Base-by-base conservation (phyloP, 805 yeast species). In the Candida tammaniensis region DNA sequence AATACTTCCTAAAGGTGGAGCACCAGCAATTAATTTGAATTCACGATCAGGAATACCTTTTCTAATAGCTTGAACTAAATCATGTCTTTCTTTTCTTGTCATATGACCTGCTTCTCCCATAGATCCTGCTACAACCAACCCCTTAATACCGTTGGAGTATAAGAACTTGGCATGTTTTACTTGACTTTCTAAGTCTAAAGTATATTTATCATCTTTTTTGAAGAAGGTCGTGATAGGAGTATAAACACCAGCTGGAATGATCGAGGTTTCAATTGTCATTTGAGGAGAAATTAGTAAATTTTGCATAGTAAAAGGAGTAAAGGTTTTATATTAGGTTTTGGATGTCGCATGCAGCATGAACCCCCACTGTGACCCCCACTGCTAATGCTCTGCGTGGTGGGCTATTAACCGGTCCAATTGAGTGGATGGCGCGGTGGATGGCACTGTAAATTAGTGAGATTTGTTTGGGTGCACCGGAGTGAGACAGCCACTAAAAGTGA, bases 81-180 rank as follows among this genome's bases (percentile, higher is more conserved):
- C 34, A n/a, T 43, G 37, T 31, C 69, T 46, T 39, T 64, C 70
- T 11, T 48, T 42, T 17, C 49, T 35, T 4, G 58, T 54, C 33
- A 63, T 43, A 37, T 62, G 64, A 11, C 52, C 44, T 13, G 64
- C 55, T 42, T 64, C 70, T 8, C 70, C 70, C 56, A 63, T 61
- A 4, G 68, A 61, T 1, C 70, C 70, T 7, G 64, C 46, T 8
- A 61, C 52, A 10, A 63, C 65, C 17, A 62, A 42, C 15, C 67
- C 65, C n/a, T 46, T 43, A 18, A 64, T 54, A 6, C 68, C 68
- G 20, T 42, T 44, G 5, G 35, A 37, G 26, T 55, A 44, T 32
- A 59, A 39, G 32, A 48, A 39, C 31, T 50, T 48, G 10, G 63
- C 60, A 30, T 62, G 68, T 21, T 42, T 40, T 18, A 48, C 46